Conservation (phyloP, 2,329 filamentous ascomycete species). For the Alternaria viburni region DNA sequence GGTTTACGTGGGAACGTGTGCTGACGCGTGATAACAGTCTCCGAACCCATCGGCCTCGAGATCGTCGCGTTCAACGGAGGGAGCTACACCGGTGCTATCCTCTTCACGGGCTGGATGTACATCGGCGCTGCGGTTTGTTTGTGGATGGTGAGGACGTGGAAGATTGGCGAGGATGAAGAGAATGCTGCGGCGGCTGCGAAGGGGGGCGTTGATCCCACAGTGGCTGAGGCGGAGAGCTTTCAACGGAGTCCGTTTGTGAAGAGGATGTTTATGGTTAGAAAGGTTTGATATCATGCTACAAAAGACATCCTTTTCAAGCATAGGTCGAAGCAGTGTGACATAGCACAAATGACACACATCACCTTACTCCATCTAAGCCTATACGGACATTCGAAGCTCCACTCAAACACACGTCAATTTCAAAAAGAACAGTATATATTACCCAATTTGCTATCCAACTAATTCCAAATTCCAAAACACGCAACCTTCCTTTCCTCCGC, state of each 20-base stretch:
- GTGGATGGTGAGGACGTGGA: slow-evolving; percentile 65
- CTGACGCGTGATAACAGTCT: slow-evolving; percentile 43
- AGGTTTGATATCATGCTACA: slow-evolving; percentile 23
- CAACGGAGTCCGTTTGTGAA: slow-evolving; percentile 35
- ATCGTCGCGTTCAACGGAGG: slow-evolving; percentile 57
- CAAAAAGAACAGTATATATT: background rate
- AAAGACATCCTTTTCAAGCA: background rate
- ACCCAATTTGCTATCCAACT: background rate
- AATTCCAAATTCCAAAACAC: background rate
- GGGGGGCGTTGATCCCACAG: slow-evolving; percentile 25
- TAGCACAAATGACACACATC: too few species aligned
- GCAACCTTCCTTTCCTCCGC: background rate
- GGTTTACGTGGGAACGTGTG: background rate
- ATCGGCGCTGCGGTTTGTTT: slow-evolving; percentile 61
- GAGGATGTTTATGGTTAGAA: slow-evolving; percentile 40
- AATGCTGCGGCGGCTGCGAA: slow-evolving; percentile 42
- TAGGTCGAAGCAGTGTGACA: background rate
- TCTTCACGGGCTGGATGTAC: slow-evolving; percentile 69
- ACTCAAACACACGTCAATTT: background rate
- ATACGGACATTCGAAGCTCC: too few species aligned
- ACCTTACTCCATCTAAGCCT: too few species aligned
- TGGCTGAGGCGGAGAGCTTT: slow-evolving; percentile 23
- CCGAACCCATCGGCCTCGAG: slow-evolving; percentile 62
- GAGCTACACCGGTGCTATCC: slow-evolving; percentile 63
- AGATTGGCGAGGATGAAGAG: slow-evolving; percentile 61